Percentiles rank a stretch among this genome's conserved stretches.
Evolutionary conservation across 345 rosid species (phyloP).

Genomic region (Erodium maritimum): DNA sequence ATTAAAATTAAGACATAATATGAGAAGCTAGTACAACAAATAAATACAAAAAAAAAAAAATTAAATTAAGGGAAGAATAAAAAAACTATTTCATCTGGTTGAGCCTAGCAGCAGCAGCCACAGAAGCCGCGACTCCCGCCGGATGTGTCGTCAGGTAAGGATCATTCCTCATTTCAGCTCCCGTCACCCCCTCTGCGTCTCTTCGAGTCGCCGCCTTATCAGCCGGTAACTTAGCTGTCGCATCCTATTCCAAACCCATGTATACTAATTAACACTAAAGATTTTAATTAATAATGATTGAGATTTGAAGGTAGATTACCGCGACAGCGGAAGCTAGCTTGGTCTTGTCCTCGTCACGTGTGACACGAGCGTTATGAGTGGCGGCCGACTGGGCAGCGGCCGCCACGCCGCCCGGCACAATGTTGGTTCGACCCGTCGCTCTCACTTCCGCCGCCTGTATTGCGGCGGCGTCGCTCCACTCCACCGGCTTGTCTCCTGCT

Average conservation of each 20-base stretch:
- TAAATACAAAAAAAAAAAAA: too few relatives aligned
- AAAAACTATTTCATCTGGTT: conserved; percentile 40
- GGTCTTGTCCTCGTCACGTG: conserved; percentile 40
- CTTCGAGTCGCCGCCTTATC: conserved; percentile 53
- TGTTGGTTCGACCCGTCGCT: conserved; percentile 62
- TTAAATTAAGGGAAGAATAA: too few relatives aligned
- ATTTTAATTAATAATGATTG: too few relatives aligned
- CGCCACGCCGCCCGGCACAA: conserved; percentile 51
- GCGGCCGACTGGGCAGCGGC: conserved; percentile 82
- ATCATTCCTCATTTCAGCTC: conserved; percentile 75
- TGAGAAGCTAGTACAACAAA: too few relatives aligned
- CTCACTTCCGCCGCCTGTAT: conserved; percentile 77
- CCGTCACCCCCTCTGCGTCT: conserved; percentile 73
- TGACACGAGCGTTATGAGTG: conserved; percentile 38
- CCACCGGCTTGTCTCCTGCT: conserved; percentile 67
- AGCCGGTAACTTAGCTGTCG: conserved; percentile 39
- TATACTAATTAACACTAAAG: too few relatives aligned
- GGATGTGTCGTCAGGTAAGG: conserved; percentile 61
- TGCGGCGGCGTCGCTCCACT: too few relatives aligned
- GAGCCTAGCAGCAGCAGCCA: conserved; percentile 71
- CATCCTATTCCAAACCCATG: conserved; percentile 62
- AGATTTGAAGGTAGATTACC: conserved; percentile 20
- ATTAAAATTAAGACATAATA: too few relatives aligned
- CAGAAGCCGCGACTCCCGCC: conserved; percentile 63
- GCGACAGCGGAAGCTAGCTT: conserved; percentile 51